phyloP scores from a whole-genome alignment of 2,329 filamentous ascomycete species.

The Exophiala phaeomuriformis region DNA sequence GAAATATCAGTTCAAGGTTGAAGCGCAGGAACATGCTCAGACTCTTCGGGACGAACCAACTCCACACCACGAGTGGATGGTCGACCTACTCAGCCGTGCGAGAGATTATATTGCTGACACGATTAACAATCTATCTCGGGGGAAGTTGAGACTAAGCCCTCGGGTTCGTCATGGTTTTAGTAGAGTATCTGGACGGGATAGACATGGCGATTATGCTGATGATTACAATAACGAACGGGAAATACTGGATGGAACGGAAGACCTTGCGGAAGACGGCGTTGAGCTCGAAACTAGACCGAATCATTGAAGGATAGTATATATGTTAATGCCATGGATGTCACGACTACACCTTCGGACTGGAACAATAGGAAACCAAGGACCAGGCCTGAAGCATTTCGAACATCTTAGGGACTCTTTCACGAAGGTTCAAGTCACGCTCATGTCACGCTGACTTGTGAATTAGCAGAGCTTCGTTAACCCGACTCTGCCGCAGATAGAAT shows the following conservation, averaged over 20 bases:
- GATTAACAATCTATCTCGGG: slow-evolving; percentile 48
- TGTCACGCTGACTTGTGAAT: no score
- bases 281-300: slow-evolving; percentile 21
- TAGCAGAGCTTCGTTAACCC: no score
- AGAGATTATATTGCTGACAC: slow-evolving; percentile 55
- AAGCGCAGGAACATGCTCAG: slow-evolving; percentile 65
- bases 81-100: slow-evolving; percentile 49
- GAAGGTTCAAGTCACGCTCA: no score
- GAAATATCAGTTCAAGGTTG: slow-evolving; percentile 94
- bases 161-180: slow-evolving; percentile 18
- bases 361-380: no score
- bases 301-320: background rate
- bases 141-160: slow-evolving; percentile 47
- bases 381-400: no score
- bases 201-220: slow-evolving; percentile 16
- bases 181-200: slow-evolving; percentile 19
- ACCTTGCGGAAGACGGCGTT: slow-evolving; percentile 21
- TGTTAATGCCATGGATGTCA: background rate
- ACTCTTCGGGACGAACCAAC: slow-evolving; percentile 45
- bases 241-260: slow-evolving; percentile 28
- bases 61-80: slow-evolving; percentile 55
- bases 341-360: no score
- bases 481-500: no score
- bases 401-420: no score
- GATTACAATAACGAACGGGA: slow-evolving; percentile 28